Conservation (phyloP, 345 rosid species). For the Euphorbia lathyris region DNA sequence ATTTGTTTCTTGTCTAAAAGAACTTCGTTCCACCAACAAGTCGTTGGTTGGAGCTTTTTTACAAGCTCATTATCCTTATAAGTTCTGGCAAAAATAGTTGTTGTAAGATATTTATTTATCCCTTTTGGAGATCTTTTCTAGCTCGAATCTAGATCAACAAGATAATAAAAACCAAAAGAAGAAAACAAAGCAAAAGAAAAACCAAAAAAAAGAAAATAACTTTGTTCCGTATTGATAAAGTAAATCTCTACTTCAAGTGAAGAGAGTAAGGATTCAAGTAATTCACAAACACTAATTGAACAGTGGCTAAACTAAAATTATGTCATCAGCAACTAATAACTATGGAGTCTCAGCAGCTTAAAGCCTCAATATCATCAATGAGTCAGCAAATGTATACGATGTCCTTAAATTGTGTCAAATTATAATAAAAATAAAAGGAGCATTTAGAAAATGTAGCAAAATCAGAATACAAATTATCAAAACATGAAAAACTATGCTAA, state of each 20-base stretch:
- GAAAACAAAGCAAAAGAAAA: neutral
- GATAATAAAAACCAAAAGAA: neutral
- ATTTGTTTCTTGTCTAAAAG: constrained; percentile 10
- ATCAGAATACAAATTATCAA: neutral
- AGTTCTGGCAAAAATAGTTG: neutral
- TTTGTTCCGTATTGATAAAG: neutral
- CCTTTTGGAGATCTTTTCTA: neutral
- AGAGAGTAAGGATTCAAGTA: neutral
- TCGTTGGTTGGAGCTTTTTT: too few species aligned
- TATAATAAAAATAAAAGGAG: neutral
- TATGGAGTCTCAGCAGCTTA: constrained; percentile 1
- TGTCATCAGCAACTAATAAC: neutral
- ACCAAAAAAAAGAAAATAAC: neutral
- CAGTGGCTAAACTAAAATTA: neutral
- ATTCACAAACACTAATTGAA: neutral
- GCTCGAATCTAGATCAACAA: neutral
- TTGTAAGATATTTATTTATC: neutral
- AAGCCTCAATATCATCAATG: neutral
- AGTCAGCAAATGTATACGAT: neutral
- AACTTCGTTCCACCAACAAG: neutral
- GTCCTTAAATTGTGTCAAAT: neutral
- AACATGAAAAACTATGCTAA: neutral
- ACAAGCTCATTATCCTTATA: too few species aligned
- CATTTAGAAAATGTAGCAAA: neutral
- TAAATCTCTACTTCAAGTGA: neutral